These are phyloP conservation scores for Tricholoma hemisulphureum DNA, from an alignment of 768 basidiomycete genomes.

Conservation along the genomic window DNA sequence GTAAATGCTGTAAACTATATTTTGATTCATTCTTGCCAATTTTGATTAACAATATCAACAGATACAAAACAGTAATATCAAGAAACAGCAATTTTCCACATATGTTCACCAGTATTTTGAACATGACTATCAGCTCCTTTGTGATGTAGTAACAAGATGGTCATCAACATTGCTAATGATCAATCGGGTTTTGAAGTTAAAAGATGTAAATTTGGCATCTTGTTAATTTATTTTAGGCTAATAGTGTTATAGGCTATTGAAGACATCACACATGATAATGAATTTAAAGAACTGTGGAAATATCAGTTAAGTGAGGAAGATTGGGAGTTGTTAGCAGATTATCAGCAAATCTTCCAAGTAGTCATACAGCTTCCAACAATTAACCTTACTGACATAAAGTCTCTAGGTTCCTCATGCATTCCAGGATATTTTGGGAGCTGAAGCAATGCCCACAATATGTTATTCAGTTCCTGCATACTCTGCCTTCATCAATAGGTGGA, in stretches of 20 bases:
- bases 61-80: background rate
- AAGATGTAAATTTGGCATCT: slow-evolving; percentile 14
- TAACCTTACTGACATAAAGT: background rate
- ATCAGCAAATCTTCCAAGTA: no score
- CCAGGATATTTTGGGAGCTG: slow-evolving; percentile 19
- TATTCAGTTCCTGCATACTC: slow-evolving; percentile 19
- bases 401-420: slow-evolving; percentile 25
- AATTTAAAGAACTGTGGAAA: no score
- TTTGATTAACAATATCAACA: background rate
- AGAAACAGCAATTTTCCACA: slow-evolving; percentile 17
- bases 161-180: slow-evolving; percentile 32
- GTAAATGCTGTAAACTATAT: background rate
- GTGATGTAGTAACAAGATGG: slow-evolving; percentile 15
- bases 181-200: slow-evolving; percentile 21
- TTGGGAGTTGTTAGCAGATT: slow-evolving; percentile 23
- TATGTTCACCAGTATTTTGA: slow-evolving; percentile 5
- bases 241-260: slow-evolving; percentile 5
- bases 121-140: background rate
- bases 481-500: slow-evolving; percentile 17
- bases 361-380: no score
- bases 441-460: slow-evolving; percentile 22
- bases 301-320: slow-evolving; percentile 21
- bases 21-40: no score
- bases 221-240: slow-evolving; percentile 10
- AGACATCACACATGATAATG: background rate